These are phyloP conservation scores for Blastomyces emzantsi DNA, from an alignment of 2,329 filamentous ascomycete species.

Conservation along the genomic window DNA sequence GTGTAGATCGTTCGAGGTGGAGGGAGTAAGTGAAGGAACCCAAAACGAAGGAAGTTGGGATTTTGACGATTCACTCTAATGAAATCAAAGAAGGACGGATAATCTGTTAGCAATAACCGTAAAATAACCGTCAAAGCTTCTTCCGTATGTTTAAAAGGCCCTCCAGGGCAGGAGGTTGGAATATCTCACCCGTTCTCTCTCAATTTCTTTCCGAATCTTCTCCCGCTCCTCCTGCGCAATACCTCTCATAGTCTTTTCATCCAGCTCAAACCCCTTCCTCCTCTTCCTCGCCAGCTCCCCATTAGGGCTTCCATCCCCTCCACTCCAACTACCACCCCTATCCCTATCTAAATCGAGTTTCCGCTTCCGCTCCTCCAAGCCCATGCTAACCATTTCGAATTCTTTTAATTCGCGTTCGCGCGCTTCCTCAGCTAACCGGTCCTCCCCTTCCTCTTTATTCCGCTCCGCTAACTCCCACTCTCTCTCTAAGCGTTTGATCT, in stretches of 20 bases:
- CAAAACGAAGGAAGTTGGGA: constrained; percentile 77
- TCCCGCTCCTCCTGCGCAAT: constrained; percentile 61
- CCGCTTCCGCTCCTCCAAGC: constrained; percentile 34
- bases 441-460: constrained; percentile 53
- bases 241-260: constrained; percentile 63
- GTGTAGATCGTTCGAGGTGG: constrained; percentile 48
- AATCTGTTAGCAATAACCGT: constrained; percentile 7
- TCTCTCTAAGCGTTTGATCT: constrained; percentile 73
- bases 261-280: constrained; percentile 75
- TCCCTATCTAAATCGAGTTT: constrained; percentile 25
- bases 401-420: constrained; percentile 62
- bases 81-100: neutral
- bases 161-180: neutral
- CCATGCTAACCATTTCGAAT: constrained; percentile 79
- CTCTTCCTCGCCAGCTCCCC: constrained; percentile 42
- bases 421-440: constrained; percentile 59
- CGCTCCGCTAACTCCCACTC: constrained; percentile 52
- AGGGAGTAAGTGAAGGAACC: constrained; percentile 76
- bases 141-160: neutral
- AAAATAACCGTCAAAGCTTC: neutral
- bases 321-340: constrained; percentile 19
- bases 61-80: constrained; percentile 48
- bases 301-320: constrained; percentile 25
- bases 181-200: constrained; percentile 56
- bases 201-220: constrained; percentile 60